Conservation (phyloP, 345 rosid genomes). For the Theobroma cacao region DNA sequence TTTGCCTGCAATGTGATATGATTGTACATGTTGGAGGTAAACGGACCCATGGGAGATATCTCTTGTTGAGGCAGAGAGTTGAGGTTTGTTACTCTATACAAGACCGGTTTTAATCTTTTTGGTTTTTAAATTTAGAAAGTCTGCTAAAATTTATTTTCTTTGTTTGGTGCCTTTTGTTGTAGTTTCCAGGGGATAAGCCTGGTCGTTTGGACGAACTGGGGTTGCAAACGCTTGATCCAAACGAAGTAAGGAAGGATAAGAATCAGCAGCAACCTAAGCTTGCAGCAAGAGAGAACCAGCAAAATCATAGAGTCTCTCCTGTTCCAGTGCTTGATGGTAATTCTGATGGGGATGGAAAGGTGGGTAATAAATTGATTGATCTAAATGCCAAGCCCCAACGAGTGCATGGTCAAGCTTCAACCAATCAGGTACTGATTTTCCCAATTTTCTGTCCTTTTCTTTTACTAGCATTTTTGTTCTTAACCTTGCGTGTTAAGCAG, state of each 20-base stretch:
- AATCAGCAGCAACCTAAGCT: slow-evolving; percentile 33
- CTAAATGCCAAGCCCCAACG: slow-evolving; percentile 66
- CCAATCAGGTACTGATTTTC: slow-evolving; percentile 40
- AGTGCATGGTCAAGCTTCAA: slow-evolving; percentile 50
- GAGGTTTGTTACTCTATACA: slow-evolving; percentile 53
- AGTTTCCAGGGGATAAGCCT: slow-evolving; percentile 82
- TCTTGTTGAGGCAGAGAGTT: slow-evolving; percentile 70
- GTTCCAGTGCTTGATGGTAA: slow-evolving; percentile 32
- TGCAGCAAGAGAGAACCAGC: slow-evolving; percentile 37
- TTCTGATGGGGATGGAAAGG: slow-evolving; percentile 39
- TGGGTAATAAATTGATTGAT: slow-evolving; percentile 61
- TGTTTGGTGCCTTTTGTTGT: slow-evolving; percentile 21
- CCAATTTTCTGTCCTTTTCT: not conserved
- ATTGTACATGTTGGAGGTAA: slow-evolving; percentile 88
- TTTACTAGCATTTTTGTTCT: not conserved
- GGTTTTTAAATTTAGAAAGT: not conserved
- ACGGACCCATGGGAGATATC: slow-evolving; percentile 75
- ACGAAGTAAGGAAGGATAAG: slow-evolving; percentile 38
- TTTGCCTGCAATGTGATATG: slow-evolving; percentile 90
- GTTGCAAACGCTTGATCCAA: slow-evolving; percentile 26
- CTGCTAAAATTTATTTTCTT: slow-evolving; percentile 14
- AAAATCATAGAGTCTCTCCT: slow-evolving; percentile 41
- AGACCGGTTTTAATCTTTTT: slow-evolving; percentile 9
- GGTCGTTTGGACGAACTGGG: slow-evolving; percentile 43
- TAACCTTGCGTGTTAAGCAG: slow-evolving; percentile 10